phyloP scores from a whole-genome alignment of 106 monocot species.

The Amphibolis antarctica region DNA sequence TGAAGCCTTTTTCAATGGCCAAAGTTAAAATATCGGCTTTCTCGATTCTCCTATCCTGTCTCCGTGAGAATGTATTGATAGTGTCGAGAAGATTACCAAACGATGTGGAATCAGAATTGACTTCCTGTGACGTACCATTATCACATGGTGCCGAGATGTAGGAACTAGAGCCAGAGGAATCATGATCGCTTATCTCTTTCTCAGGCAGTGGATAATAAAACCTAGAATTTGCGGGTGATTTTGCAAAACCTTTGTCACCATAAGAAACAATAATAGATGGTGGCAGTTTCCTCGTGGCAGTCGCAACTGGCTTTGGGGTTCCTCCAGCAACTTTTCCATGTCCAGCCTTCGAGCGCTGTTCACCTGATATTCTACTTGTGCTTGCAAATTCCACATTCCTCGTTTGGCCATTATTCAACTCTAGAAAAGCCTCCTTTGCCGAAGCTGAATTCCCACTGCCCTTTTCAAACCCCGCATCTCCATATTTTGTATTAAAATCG shows the following conservation, averaged over 20 bases:
- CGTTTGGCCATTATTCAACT: too few species aligned
- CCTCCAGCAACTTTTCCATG: too few species aligned
- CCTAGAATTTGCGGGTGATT: not conserved
- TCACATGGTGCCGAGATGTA: not conserved
- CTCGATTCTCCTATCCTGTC: not conserved
- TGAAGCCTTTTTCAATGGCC: constrained; percentile 9
- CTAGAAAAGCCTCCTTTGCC: too few species aligned
- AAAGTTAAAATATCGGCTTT: constrained; percentile 7
- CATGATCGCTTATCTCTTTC: not conserved
- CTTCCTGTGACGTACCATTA: not conserved
- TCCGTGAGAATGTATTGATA: not conserved
- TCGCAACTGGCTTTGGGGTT: too few species aligned
- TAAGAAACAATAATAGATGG: not conserved
- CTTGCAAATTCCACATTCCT: too few species aligned
- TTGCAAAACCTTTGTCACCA: not conserved
- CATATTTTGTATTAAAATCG: too few species aligned
- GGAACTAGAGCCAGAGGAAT: not conserved
- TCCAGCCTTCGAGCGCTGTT: too few species aligned
- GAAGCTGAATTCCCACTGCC: too few species aligned
- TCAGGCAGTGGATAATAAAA: not conserved
- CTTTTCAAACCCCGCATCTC: too few species aligned
- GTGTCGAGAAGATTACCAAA: not conserved
- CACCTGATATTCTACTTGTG: too few species aligned
- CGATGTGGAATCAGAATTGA: not conserved
- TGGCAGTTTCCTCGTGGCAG: not conserved